These are phyloP conservation scores for Phlebiopsis gigantea DNA, from an alignment of 768 basidiomycete genomes.

Conservation along the genomic window DNA sequence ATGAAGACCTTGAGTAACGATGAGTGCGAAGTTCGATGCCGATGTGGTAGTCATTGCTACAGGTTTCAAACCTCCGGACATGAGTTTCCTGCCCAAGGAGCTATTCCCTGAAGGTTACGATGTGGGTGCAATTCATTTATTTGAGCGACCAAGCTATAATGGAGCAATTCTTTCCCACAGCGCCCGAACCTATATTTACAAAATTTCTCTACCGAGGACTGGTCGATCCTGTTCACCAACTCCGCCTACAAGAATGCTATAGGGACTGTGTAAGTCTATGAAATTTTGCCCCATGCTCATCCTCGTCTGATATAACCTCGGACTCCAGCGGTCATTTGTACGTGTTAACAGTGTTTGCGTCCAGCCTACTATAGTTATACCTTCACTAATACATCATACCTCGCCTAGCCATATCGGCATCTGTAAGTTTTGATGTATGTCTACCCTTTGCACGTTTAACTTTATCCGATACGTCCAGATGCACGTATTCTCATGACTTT, in stretches of 20 bases:
- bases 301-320: background rate
- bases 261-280: constrained; percentile 28
- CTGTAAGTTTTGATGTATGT: constrained; percentile 27
- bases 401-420: constrained; percentile 46
- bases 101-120: constrained; percentile 48
- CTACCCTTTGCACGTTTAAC: background rate
- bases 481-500: constrained; percentile 45
- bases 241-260: constrained; percentile 46
- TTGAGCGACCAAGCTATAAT: background rate
- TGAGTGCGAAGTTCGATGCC: constrained; percentile 28
- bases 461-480: constrained; percentile 24
- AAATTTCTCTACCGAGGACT: constrained; percentile 51
- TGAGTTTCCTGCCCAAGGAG: constrained; percentile 41
- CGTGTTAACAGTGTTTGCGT: constrained; percentile 13
- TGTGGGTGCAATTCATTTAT: constrained; percentile 18
- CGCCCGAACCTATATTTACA: constrained; percentile 49
- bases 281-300: background rate
- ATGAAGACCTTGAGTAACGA: background rate
- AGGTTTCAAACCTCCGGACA: constrained; percentile 41
- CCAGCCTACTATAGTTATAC: background rate
- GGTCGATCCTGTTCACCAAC: constrained; percentile 47
- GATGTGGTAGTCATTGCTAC: constrained; percentile 51
- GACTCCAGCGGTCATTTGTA: constrained; percentile 39
- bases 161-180: constrained; percentile 14
- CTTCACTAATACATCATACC: background rate